Base-by-base conservation (phyloP, 495 filamentous ascomycete species). In the Cladorrhinum samala region DNA sequence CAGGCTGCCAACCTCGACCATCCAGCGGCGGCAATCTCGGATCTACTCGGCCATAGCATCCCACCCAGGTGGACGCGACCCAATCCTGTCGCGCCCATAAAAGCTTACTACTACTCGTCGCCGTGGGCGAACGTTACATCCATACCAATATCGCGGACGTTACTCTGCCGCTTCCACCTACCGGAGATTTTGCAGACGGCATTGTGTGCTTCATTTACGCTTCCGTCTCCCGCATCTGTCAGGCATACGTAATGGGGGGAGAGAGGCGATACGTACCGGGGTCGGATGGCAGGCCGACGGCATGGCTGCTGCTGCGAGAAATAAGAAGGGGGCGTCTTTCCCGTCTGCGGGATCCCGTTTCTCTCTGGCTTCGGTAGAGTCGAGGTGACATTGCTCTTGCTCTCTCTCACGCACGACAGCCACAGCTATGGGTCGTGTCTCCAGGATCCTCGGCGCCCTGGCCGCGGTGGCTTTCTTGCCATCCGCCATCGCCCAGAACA, bases 381-480 rank as follows among this genome's bases (percentile, higher is more conserved):
- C 42, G 43, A 60, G 52, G 46, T 44, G 30, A 52, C 39, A 44
- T 46, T 55, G 51, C 49, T 37, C 44, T 47, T 13, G 9, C 42
- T 54, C 33, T 13, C 41, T 36, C 21, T 14, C 27, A 33, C 27
- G 11, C 11, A 33, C 27, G 11, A 30, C 42, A 59, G 62, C 49
- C 20, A 30, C 42, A 59, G 62, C 49, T 20, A 68, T 68, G 66
- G 59, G 58, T 49, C 47, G 59, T 38, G 18, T 53, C 36, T 54
- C 62, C 52, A 47, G 59, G 8, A 50, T 61, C 39, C 41, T 67
- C 38, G 57, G 61, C 23, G 59, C 57, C 52, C 62, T 68, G 13
- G 59, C 54, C 49, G 57, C 58, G 41, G 61, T 43, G 14, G 66
- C 59, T 37, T 57, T 60, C 33, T 41, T 67, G 53, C 58, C 64